Conservation (phyloP, 257 asterid species). For the Primulina eburnea region DNA sequence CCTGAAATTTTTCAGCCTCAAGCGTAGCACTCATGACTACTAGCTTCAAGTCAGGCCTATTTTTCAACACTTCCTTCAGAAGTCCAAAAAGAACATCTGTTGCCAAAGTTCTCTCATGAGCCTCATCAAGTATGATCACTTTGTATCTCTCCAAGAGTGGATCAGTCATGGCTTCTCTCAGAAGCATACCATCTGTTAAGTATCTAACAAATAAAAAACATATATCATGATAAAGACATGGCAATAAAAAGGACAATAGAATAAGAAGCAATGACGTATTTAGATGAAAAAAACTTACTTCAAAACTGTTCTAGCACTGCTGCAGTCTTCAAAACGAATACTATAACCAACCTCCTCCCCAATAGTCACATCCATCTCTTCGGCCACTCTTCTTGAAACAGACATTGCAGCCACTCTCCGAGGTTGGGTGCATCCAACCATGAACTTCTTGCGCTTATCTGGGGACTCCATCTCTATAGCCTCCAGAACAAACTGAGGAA, state of each 20-base stretch:
- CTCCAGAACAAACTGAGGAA: constrained; percentile 93
- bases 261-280: not conserved
- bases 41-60: constrained; percentile 75
- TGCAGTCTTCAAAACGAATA: constrained; percentile 95
- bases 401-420: constrained; percentile 99
- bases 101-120: constrained; percentile 96
- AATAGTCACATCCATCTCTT: constrained; percentile 93
- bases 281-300: constrained; percentile 39
- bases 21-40: constrained; percentile 99
- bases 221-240: constrained; percentile 7
- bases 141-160: constrained; percentile 90
- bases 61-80: constrained; percentile 83
- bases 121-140: constrained; percentile 96
- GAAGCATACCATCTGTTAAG: constrained; percentile 97
- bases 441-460: constrained; percentile 71
- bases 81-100: constrained; percentile 96
- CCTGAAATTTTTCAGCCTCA: constrained; percentile 95
- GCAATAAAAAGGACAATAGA: not conserved
- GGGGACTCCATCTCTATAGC: constrained; percentile 63
- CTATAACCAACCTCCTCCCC: constrained; percentile 99
- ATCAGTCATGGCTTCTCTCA: constrained; percentile 99
- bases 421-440: constrained; percentile 99
- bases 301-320: constrained; percentile 75
- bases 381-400: constrained; percentile 95
- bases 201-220: constrained; percentile 44